A percentile compares a stretch with the other conserved stretches of the same genome.
phyloP scores from a whole-genome alignment of 345 rosid genomes.

The Dimocarpus longan region DNA sequence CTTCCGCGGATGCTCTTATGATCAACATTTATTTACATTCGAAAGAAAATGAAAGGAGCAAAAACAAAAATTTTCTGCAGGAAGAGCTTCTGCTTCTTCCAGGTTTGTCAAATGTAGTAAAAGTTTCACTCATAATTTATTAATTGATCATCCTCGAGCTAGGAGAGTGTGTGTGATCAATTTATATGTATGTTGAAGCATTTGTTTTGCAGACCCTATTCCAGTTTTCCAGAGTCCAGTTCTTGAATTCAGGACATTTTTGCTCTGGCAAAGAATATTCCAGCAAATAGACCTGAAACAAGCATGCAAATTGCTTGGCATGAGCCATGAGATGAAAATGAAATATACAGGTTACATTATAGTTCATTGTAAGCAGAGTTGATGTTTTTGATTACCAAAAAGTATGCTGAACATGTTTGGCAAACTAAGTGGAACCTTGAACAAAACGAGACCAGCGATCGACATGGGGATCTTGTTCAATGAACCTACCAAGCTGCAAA shows the following conservation, averaged over 20 bases:
- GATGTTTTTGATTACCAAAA: slow-evolving; percentile 56
- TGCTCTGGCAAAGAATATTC: slow-evolving; percentile 79
- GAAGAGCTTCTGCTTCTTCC: slow-evolving; percentile 8
- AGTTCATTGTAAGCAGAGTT: background rate
- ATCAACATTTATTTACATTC: background rate
- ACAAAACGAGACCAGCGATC: slow-evolving; percentile 66
- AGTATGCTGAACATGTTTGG: slow-evolving; percentile 80
- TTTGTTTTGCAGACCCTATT: background rate
- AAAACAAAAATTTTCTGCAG: background rate
- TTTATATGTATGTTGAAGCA: background rate
- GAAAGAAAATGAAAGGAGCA: background rate
- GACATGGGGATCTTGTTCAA: slow-evolving; percentile 92
- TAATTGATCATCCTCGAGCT: too few species aligned
- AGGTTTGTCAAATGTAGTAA: background rate
- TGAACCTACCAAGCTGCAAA: slow-evolving; percentile 79
- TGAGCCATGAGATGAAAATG: background rate
- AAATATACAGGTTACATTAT: background rate
- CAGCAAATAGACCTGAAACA: slow-evolving; percentile 80
- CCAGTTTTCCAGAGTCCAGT: background rate
- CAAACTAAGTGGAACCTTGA: slow-evolving; percentile 79
- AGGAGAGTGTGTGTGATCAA: too few species aligned
- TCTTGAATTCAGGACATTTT: slow-evolving; percentile 65
- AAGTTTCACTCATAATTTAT: too few species aligned
- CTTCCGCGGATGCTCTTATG: background rate
- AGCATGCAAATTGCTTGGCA: slow-evolving; percentile 5